A percentile compares a stretch with the other conserved stretches of the same genome.
Evolutionary conservation across 1,139 yeast species (phyloP).

Genomic region (Yamadazyma dendronema): DNA sequence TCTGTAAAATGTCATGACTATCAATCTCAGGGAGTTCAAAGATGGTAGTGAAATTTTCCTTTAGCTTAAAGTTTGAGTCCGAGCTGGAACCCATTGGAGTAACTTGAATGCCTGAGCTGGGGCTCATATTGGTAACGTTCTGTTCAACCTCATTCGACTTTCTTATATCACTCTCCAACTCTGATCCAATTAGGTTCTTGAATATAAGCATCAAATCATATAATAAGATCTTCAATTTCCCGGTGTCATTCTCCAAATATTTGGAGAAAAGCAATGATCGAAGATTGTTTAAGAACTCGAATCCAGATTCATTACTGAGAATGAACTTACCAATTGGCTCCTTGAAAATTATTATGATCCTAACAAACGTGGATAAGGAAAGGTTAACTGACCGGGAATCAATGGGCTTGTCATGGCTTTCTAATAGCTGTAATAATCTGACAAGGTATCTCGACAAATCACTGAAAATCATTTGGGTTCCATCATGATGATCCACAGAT

Average conservation of each 20-base stretch:
- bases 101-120: neutral
- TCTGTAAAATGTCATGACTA: conserved; percentile 25
- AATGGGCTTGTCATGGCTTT: conserved; percentile 1
- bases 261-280: conserved; percentile 44
- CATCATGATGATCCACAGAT: conserved; percentile 21
- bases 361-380: conserved; percentile 40
- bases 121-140: neutral
- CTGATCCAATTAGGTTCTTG: conserved; percentile 37
- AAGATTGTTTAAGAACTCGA: conserved; percentile 43
- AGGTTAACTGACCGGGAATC: conserved; percentile 6
- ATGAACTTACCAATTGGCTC: conserved; percentile 33
- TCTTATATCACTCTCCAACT: conserved; percentile 3
- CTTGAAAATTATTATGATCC: conserved; percentile 62
- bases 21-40: conserved; percentile 39
- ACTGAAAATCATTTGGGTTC: conserved; percentile 13
- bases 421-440: conserved; percentile 5
- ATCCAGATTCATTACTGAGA: conserved; percentile 28
- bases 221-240: conserved; percentile 55
- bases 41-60: conserved; percentile 14
- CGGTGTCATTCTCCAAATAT: conserved; percentile 37
- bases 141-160: conserved; percentile 1
- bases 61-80: conserved; percentile 1
- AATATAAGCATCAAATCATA: conserved; percentile 63
- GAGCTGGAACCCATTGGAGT: neutral
- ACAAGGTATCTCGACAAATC: conserved; percentile 6